Evolutionary conservation across 352 stramenopile species (phyloP).

Genomic region (Globisporangium perplexum): DNA sequence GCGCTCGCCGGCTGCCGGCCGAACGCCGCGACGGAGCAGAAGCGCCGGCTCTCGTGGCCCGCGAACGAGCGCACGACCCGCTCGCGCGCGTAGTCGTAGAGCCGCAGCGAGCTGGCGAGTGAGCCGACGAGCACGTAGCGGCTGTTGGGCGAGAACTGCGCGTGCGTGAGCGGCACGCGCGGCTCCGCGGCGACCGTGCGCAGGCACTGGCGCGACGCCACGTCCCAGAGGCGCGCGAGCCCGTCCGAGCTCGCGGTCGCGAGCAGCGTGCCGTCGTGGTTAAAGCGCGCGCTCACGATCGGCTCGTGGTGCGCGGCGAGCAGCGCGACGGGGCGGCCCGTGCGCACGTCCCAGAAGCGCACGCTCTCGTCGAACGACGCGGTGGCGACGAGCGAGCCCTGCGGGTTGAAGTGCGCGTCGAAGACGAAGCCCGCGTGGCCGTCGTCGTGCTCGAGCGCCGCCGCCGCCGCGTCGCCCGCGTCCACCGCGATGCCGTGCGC

Average conservation of each 20-base stretch:
- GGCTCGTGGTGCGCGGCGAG: slow-evolving; percentile 93
- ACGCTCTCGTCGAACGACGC: slow-evolving; percentile 94
- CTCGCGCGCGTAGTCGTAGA: slow-evolving; percentile 85
- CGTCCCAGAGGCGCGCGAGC: slow-evolving; percentile 94
- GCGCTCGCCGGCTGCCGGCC: neutral
- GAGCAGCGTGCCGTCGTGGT: slow-evolving; percentile 92
- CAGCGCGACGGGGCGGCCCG: slow-evolving; percentile 81
- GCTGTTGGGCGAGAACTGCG: slow-evolving; percentile 93
- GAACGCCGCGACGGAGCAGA: slow-evolving; percentile 87
- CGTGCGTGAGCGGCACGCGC: slow-evolving; percentile 59
- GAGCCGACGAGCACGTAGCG: slow-evolving; percentile 90
- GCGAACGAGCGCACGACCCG: slow-evolving; percentile 62
- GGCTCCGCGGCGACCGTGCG: slow-evolving; percentile 86
- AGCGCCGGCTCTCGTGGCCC: slow-evolving; percentile 78
- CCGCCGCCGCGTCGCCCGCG: neutral
- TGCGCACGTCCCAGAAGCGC: slow-evolving; percentile 95
- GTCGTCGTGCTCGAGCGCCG: slow-evolving; percentile 19
- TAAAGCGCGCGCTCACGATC: slow-evolving; percentile 93
- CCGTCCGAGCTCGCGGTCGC: slow-evolving; percentile 77
- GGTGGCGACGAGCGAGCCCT: slow-evolving; percentile 88
- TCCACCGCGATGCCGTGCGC: slow-evolving; percentile 22
- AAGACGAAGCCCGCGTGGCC: slow-evolving; percentile 96
- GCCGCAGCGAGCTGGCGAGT: slow-evolving; percentile 87
- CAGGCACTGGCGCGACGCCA: slow-evolving; percentile 93
- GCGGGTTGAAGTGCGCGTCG: slow-evolving; percentile 91